These are phyloP conservation scores for Stephania japonica DNA, from an alignment of 164 flowering plant genomes.

Conservation along the genomic window DNA sequence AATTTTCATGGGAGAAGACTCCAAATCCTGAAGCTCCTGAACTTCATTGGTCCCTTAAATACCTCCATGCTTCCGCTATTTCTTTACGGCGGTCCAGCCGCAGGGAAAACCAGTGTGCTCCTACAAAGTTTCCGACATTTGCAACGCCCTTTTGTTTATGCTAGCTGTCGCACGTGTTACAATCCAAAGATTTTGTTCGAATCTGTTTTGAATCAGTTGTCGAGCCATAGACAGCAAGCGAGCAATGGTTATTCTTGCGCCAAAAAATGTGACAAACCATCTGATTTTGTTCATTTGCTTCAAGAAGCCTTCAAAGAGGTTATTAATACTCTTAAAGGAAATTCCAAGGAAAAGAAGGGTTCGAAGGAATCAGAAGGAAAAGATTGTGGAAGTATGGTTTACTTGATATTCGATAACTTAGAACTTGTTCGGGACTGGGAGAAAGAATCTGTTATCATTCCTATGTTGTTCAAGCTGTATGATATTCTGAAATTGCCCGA, in stretches of 20 bases:
- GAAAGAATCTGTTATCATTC: conserved; percentile 50
- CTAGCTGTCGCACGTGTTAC: conserved; percentile 74
- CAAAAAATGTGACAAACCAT: conserved; percentile 72
- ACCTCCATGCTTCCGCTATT: conserved; percentile 71
- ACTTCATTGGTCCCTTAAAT: conserved; percentile 60
- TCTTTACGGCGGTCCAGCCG: conserved; percentile 66
- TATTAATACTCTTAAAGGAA: conserved; percentile 33
- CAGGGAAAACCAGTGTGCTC: conserved; percentile 74
- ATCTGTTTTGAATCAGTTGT: conserved; percentile 62
- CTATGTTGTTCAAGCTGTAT: conserved; percentile 60
- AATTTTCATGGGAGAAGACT: conserved; percentile 57
- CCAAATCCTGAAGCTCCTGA: conserved; percentile 59
- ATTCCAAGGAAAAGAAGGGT: conserved; percentile 22
- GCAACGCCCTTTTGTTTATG: conserved; percentile 77
- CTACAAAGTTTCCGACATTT: conserved; percentile 67
- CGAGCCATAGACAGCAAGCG: conserved; percentile 50
- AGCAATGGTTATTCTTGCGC: conserved; percentile 61
- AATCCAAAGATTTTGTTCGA: conserved; percentile 77
- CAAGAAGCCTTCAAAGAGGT: conserved; percentile 54
- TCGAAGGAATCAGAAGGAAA: conserved; percentile 24
- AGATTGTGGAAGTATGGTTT: conserved; percentile 60
- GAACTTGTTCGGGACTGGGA: conserved; percentile 85
- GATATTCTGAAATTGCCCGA: conserved; percentile 69
- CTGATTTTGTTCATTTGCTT: conserved; percentile 73
- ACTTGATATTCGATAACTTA: conserved; percentile 72